These are phyloP conservation scores for Pelargonium cotyledonis DNA, from an alignment of 441 rosid species.

Conservation along the genomic window DNA sequence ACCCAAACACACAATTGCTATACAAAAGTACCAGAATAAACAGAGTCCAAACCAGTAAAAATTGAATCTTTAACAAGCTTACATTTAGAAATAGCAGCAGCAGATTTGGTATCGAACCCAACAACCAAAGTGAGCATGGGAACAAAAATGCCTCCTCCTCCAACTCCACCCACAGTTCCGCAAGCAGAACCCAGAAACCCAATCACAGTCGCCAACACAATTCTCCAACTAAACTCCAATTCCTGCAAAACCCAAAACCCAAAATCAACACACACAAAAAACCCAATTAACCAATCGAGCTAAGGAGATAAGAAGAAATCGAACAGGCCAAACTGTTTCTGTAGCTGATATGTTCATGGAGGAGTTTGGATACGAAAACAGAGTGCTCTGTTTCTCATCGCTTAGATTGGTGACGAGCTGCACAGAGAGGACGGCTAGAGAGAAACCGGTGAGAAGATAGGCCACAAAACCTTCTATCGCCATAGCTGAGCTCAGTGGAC, in stretches of 20 bases:
- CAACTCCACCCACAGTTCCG: slow-evolving; percentile 43
- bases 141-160: slow-evolving; percentile 41
- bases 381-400: background rate
- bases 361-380: background rate
- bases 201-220: slow-evolving; percentile 26
- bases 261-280: too few relatives aligned
- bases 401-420: background rate
- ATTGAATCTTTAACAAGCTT: slow-evolving; percentile 4
- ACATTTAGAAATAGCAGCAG: slow-evolving; percentile 41
- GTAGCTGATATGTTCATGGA: background rate
- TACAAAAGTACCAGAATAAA: too few relatives aligned
- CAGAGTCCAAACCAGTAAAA: too few relatives aligned
- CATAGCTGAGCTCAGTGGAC: background rate
- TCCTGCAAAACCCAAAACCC: slow-evolving; percentile 14
- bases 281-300: background rate
- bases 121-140: slow-evolving; percentile 36
- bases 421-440: background rate
- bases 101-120: slow-evolving; percentile 35
- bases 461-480: background rate
- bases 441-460: background rate
- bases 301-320: background rate
- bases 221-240: slow-evolving; percentile 35
- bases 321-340: background rate
- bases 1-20: background rate
- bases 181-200: slow-evolving; percentile 41